These are phyloP conservation scores for Penicillium desertorum DNA, from an alignment of 495 filamentous ascomycete genomes.

Conservation along the genomic window DNA sequence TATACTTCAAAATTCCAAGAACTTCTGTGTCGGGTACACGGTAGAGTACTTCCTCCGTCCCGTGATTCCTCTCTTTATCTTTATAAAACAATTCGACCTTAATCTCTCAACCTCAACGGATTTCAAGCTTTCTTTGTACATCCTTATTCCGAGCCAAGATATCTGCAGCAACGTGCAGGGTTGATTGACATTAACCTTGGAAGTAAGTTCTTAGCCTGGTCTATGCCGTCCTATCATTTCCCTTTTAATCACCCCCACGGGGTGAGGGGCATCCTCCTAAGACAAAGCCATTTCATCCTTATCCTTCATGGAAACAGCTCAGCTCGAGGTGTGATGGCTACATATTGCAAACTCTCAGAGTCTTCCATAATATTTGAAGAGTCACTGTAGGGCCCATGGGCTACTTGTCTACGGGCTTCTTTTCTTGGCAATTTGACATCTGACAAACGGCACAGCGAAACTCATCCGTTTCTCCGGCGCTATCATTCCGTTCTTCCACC, in stretches of 20 bases:
- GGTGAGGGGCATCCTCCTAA: constrained; percentile 5
- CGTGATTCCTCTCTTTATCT: not conserved
- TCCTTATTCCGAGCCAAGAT: constrained; percentile 6
- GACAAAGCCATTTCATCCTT: not conserved
- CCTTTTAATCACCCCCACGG: not conserved
- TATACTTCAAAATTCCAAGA: constrained; percentile 5
- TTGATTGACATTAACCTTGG: constrained; percentile 6
- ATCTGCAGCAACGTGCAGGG: constrained; percentile 6
- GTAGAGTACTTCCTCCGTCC: not conserved
- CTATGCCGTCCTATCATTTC: constrained; percentile 11
- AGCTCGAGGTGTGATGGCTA: not conserved
- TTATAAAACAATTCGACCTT: not conserved
- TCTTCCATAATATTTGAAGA: not conserved
- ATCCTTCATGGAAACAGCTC: not conserved
- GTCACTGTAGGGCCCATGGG: not conserved
- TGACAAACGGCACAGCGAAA: constrained; percentile 20
- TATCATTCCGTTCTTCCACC: constrained; percentile 19
- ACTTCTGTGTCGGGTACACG: not conserved
- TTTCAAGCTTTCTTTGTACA: not conserved
- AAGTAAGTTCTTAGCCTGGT: constrained; percentile 14
- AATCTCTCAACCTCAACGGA: not conserved
- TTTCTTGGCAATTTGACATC: constrained; percentile 20
- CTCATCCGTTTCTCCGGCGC: constrained; percentile 45
- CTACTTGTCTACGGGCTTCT: not conserved
- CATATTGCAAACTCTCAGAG: not conserved